Conservation (phyloP, 768 basidiomycete genomes). For the Phylloporus sp. region DNA sequence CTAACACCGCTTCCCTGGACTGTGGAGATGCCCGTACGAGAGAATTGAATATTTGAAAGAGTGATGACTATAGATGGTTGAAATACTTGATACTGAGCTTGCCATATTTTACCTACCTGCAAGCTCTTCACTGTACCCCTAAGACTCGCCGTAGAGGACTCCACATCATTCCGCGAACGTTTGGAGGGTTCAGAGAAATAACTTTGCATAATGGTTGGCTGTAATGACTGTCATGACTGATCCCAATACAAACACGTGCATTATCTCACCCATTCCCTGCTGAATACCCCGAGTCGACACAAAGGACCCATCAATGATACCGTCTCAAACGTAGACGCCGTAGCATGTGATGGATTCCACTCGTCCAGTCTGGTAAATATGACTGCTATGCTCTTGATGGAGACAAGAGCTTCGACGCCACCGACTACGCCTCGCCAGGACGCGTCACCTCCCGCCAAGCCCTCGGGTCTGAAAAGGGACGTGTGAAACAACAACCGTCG, state of each 20-base stretch:
- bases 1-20: conserved; percentile 74
- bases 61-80: conserved; percentile 38
- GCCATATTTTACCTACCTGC: conserved; percentile 47
- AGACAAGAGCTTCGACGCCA: conserved; percentile 75
- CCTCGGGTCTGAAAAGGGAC: conserved; percentile 60
- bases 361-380: conserved; percentile 73
- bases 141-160: conserved; percentile 79
- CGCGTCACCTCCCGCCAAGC: conserved; percentile 65
- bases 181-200: conserved; percentile 89
- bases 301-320: conserved; percentile 78
- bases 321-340: conserved; percentile 57
- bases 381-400: conserved; percentile 76
- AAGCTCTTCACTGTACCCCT: conserved; percentile 81
- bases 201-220: conserved; percentile 71
- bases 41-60: conserved; percentile 85
- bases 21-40: conserved; percentile 80
- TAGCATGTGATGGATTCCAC: conserved; percentile 63
- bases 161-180: conserved; percentile 65
- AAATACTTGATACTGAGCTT: neutral
- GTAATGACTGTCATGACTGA: conserved; percentile 5
- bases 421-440: conserved; percentile 84
- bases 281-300: conserved; percentile 78
- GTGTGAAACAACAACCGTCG: conserved; percentile 56
- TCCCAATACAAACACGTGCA: no score
- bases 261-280: conserved; percentile 74